Conservation (phyloP, 2,329 filamentous ascomycete species). For the Fusarium keratoplasticum region DNA sequence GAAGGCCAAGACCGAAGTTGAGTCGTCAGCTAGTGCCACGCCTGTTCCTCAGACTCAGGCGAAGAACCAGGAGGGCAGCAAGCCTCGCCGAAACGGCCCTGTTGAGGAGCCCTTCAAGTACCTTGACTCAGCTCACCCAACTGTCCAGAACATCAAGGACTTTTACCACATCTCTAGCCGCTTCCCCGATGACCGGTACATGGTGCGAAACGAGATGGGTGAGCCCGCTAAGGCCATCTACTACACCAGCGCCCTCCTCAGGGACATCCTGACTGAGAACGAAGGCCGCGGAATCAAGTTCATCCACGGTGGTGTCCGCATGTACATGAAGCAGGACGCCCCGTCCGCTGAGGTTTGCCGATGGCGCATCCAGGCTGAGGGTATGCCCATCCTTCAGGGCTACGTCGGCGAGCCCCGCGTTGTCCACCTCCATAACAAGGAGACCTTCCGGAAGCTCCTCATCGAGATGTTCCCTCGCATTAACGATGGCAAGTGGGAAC, state of each 20-base stretch:
- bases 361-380: slow-evolving; percentile 97
- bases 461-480: slow-evolving; percentile 98
- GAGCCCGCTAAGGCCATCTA: slow-evolving; percentile 95
- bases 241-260: slow-evolving; percentile 88
- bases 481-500: slow-evolving; percentile 76
- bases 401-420: slow-evolving; percentile 86
- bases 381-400: slow-evolving; percentile 88
- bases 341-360: slow-evolving; percentile 87
- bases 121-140: slow-evolving; percentile 77
- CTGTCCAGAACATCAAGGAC: slow-evolving; percentile 79
- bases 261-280: slow-evolving; percentile 87
- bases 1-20: slow-evolving; percentile 58
- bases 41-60: slow-evolving; percentile 36
- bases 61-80: slow-evolving; percentile 42
- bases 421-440: slow-evolving; percentile 79
- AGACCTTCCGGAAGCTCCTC: slow-evolving; percentile 84
- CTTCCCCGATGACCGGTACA: slow-evolving; percentile 91
- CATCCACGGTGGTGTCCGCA: slow-evolving; percentile 96
- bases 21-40: slow-evolving; percentile 32
- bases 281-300: slow-evolving; percentile 94
- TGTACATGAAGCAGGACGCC: slow-evolving; percentile 98
- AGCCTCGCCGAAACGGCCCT: slow-evolving; percentile 61
- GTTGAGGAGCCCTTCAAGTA: slow-evolving; percentile 97
- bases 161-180: slow-evolving; percentile 88
- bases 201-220: slow-evolving; percentile 93